A percentile compares a stretch with the other conserved stretches of the same genome.
Conservation (phyloP, 2,329 filamentous ascomycete species). For the Sarocladium brachiariae region DNA sequence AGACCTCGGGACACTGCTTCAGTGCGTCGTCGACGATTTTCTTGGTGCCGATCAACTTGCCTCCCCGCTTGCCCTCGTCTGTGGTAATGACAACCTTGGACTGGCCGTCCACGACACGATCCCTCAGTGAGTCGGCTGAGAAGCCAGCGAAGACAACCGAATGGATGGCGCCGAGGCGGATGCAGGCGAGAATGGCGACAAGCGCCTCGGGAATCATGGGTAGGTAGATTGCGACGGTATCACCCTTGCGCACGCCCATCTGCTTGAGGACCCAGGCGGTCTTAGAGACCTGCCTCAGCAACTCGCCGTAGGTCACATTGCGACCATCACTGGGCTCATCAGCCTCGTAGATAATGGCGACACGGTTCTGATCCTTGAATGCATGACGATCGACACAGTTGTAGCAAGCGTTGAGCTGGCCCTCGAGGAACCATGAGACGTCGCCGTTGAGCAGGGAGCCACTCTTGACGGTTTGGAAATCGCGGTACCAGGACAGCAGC, state of each 20-base stretch:
- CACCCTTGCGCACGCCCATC: conserved; percentile 94
- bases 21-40: conserved; percentile 98
- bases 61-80: conserved; percentile 95
- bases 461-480: conserved; percentile 82
- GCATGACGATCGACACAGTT: conserved; percentile 97
- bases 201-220: conserved; percentile 98
- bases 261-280: conserved; percentile 83
- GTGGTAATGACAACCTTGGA: conserved; percentile 94
- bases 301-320: conserved; percentile 85
- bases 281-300: conserved; percentile 84
- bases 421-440: conserved; percentile 90
- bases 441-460: conserved; percentile 76
- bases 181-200: conserved; percentile 82
- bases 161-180: conserved; percentile 90
- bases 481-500: conserved; percentile 79
- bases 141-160: conserved; percentile 98
- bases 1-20: conserved; percentile 88
- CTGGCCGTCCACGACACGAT: conserved; percentile 85
- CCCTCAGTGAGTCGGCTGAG: conserved; percentile 89
- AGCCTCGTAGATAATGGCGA: conserved; percentile 97
- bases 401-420: conserved; percentile 89
- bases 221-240: conserved; percentile 93
- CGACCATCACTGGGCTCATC: conserved; percentile 85
- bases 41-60: conserved; percentile 96
- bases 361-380: conserved; percentile 85